Conservation (phyloP, 2,329 filamentous ascomycete genomes). For the Fusarium redolens region DNA sequence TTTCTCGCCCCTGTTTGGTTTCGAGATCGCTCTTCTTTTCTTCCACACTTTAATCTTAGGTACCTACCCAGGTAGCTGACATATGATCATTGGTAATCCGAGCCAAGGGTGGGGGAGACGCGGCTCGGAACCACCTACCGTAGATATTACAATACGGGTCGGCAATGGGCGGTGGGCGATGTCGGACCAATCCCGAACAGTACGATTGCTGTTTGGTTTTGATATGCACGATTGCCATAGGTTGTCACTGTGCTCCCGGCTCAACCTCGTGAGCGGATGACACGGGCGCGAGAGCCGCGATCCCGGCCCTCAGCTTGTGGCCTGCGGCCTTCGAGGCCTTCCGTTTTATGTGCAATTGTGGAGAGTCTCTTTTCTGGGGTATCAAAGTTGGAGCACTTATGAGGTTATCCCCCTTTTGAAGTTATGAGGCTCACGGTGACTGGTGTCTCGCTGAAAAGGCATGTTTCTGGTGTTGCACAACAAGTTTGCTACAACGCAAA, state of each 20-base stretch:
- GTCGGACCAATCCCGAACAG: constrained; percentile 44
- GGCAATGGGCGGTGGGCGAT: constrained; percentile 26
- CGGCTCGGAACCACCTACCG: constrained; percentile 5
- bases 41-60: constrained; percentile 21
- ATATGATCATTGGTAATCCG: constrained; percentile 40
- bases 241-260: constrained; percentile 15
- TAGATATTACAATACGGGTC: constrained; percentile 12
- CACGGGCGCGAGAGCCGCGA: constrained; percentile 14
- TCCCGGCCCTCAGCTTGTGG: constrained; percentile 1
- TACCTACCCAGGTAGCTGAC: constrained; percentile 32
- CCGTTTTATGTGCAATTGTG: constrained; percentile 15
- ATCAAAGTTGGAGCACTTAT: not conserved
- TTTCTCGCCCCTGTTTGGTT: not conserved
- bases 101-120: constrained; percentile 16
- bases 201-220: constrained; percentile 32
- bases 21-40: not conserved
- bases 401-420: not conserved
- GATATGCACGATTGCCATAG: constrained; percentile 28
- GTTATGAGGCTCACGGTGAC: constrained; percentile 2
- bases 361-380: constrained; percentile 24
- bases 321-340: not conserved
- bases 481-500: not conserved
- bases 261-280: constrained; percentile 37
- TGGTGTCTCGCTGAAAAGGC: not conserved
- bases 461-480: not conserved